Conservation (phyloP, 2,329 filamentous ascomycete genomes). For the Aspergillus pseudonomiae region DNA sequence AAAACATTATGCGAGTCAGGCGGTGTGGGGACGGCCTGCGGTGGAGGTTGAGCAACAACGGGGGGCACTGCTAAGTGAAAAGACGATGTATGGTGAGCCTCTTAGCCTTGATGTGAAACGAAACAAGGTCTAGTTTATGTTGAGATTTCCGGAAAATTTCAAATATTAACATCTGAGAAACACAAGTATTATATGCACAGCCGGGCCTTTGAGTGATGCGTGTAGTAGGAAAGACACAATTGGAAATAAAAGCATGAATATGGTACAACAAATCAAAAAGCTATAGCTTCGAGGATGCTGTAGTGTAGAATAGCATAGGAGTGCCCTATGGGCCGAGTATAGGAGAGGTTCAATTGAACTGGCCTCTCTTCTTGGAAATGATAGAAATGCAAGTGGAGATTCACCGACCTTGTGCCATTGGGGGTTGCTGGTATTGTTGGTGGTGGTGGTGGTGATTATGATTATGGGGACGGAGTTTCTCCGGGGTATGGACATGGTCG, state of each 20-base stretch:
- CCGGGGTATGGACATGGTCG: slow-evolving; percentile 20
- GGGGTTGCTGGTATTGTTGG: slow-evolving; percentile 5
- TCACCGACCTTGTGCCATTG: slow-evolving; percentile 2
- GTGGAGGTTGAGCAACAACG: slow-evolving; percentile 9
- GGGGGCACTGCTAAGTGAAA: slow-evolving; percentile 1
- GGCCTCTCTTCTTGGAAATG: not conserved
- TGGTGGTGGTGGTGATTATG: slow-evolving; percentile 7
- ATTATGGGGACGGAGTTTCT: slow-evolving; percentile 11
- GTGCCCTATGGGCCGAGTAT: not conserved
- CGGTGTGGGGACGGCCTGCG: slow-evolving; percentile 3
- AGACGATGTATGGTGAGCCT: not conserved
- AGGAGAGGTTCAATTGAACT: not conserved
- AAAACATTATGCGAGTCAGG: slow-evolving; percentile 33
- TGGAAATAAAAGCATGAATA: too few relatives aligned
- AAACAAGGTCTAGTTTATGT: not conserved
- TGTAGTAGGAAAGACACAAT: too few relatives aligned
- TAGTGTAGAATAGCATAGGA: not conserved
- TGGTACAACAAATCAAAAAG: too few relatives aligned
- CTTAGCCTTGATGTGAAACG: not conserved
- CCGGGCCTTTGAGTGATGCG: too few relatives aligned
- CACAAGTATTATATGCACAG: too few relatives aligned
- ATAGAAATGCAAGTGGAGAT: not conserved
- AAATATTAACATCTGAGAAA: too few relatives aligned
- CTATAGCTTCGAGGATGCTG: not conserved
- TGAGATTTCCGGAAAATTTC: too few relatives aligned